Evolutionary conservation across 306 rosid genomes (phyloP).

Genomic region (Styphnolobium japonicum): DNA sequence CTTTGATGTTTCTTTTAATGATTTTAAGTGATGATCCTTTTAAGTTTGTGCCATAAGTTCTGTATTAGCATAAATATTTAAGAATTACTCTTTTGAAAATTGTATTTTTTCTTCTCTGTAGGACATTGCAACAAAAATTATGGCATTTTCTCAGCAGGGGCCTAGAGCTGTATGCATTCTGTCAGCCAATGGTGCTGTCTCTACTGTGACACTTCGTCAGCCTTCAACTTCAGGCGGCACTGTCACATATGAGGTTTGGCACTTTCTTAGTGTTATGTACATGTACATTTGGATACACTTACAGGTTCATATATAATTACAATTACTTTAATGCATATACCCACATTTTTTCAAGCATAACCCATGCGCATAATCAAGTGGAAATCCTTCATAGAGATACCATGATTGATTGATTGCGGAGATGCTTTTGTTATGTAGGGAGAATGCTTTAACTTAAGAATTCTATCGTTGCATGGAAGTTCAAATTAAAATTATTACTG

Average conservation of each 20-base stretch:
- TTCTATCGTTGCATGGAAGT: neutral
- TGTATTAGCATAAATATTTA: constrained; percentile 1
- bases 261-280: neutral
- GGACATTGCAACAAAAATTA: constrained; percentile 85
- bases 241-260: constrained; percentile 83
- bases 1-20: neutral
- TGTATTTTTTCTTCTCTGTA: constrained; percentile 27
- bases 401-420: neutral
- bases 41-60: neutral
- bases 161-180: constrained; percentile 79
- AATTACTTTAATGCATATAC: neutral
- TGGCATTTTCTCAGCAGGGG: constrained; percentile 93
- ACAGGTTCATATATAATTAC: neutral
- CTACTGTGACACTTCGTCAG: constrained; percentile 89
- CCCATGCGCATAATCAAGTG: neutral
- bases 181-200: constrained; percentile 91
- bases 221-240: constrained; percentile 89
- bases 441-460: neutral
- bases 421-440: neutral
- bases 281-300: neutral
- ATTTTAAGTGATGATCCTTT: neutral
- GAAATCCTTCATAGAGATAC: constrained; percentile 4
- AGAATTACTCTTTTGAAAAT: neutral
- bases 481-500: neutral
- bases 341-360: neutral